phyloP scores from a whole-genome alignment of 2,329 filamentous ascomycete species.

The Sclerotinia borealis region DNA sequence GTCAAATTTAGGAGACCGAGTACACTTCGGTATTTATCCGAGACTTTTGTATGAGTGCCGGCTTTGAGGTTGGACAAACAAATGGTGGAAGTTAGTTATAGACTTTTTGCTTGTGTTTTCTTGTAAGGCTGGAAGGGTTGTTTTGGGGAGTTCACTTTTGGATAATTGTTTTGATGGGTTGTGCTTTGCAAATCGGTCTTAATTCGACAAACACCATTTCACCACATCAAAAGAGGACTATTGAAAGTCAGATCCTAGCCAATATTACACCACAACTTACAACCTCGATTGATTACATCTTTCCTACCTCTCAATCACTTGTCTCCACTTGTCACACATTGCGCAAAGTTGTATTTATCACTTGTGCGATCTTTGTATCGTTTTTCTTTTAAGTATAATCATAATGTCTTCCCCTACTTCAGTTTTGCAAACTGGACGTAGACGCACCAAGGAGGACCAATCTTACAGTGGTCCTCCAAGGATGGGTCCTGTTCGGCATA shows the following conservation, averaged over 20 bases:
- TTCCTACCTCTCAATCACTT: background rate
- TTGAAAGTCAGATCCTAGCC: background rate
- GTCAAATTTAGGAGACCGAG: constrained; percentile 1
- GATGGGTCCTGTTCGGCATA: constrained; percentile 35
- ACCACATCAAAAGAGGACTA: background rate
- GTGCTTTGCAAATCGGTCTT: background rate
- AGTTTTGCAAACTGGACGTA: constrained; percentile 29
- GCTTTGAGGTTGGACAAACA: constrained; percentile 4
- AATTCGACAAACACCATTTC: background rate
- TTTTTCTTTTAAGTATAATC: constrained; percentile 6
- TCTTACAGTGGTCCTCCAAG: constrained; percentile 30
- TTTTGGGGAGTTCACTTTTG: background rate
- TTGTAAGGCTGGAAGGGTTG: background rate
- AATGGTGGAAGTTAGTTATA: background rate
- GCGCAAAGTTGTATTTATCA: constrained; percentile 24
- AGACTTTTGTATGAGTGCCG: constrained; percentile 6
- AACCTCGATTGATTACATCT: background rate
- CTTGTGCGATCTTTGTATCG: constrained; percentile 2
- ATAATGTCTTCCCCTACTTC: constrained; percentile 10
- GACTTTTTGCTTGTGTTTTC: background rate
- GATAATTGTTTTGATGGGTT: background rate
- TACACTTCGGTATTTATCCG: constrained; percentile 8
- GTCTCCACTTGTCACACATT: background rate
- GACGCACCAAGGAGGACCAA: constrained; percentile 26
- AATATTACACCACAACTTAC: background rate